Percentiles rank a stretch among this genome's conserved stretches.
Evolutionary conservation across 768 basidiomycete genomes (phyloP).

Genomic region (Terana coerulea): DNA sequence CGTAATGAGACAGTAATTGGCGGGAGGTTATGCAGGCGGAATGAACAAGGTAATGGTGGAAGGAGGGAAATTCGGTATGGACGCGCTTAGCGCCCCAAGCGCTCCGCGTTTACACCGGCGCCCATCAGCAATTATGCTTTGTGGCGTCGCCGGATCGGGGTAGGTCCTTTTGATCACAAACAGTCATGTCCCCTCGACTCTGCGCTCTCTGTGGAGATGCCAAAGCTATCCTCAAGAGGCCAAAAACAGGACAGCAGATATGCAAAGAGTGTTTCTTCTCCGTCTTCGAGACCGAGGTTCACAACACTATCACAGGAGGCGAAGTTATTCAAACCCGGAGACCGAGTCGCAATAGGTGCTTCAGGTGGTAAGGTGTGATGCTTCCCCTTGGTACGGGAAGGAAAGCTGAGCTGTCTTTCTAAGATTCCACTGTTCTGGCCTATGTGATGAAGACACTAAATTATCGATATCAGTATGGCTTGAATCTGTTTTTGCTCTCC

Average conservation of each 20-base stretch:
- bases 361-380: slow-evolving; percentile 88
- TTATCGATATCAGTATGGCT: slow-evolving; percentile 88
- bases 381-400: background rate
- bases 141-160: slow-evolving; percentile 3
- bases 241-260: slow-evolving; percentile 96
- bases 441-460: slow-evolving; percentile 96
- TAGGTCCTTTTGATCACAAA: slow-evolving; percentile 12
- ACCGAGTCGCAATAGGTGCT: slow-evolving; percentile 95
- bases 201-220: slow-evolving; percentile 76
- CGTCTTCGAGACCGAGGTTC: slow-evolving; percentile 97
- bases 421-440: slow-evolving; percentile 97
- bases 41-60: no score
- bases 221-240: slow-evolving; percentile 86
- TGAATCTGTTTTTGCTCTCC: slow-evolving; percentile 88
- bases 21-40: background rate
- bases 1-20: background rate
- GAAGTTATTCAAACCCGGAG: slow-evolving; percentile 80
- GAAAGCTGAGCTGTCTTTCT: background rate
- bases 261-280: slow-evolving; percentile 96
- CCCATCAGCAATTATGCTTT: slow-evolving; percentile 2
- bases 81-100: background rate
- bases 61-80: background rate
- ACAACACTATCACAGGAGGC: slow-evolving; percentile 90
- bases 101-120: no score
- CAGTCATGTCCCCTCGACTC: slow-evolving; percentile 69